phyloP scores from a whole-genome alignment of 495 filamentous ascomycete genomes.

The Rostrohypoxylon terebratum region DNA sequence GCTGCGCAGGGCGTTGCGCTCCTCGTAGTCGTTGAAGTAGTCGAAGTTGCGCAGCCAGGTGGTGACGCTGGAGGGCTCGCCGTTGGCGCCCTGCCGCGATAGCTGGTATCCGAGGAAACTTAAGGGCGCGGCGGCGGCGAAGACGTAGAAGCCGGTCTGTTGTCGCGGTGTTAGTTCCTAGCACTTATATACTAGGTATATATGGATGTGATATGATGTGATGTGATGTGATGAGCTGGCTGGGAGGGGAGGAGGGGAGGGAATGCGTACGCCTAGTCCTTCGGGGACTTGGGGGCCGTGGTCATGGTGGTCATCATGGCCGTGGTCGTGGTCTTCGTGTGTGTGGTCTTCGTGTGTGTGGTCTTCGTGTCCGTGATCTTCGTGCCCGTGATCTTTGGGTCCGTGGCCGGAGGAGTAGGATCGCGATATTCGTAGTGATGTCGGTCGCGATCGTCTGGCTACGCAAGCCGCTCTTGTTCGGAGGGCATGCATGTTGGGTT shows the following conservation, averaged over 20 bases:
- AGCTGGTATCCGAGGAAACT: constrained; percentile 54
- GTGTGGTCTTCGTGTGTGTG: constrained; percentile 30
- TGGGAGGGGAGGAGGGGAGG: neutral
- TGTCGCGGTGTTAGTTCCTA: neutral
- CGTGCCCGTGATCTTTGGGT: neutral
- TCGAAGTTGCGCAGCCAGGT: constrained; percentile 51
- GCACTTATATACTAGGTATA: too few relatives aligned
- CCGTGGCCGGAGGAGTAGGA: constrained; percentile 56
- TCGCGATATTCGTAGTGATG: constrained; percentile 49
- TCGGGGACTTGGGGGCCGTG: constrained; percentile 54
- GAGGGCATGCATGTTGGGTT: constrained; percentile 57
- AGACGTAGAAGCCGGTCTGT: constrained; percentile 57
- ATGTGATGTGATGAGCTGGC: too few relatives aligned
- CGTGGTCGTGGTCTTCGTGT: constrained; percentile 33
- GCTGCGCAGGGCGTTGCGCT: constrained; percentile 56
- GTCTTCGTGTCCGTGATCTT: constrained; percentile 12
- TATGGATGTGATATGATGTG: too few relatives aligned
- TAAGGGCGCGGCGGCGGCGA: constrained; percentile 50
- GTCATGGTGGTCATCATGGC: constrained; percentile 47
- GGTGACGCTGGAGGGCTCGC: constrained; percentile 53
- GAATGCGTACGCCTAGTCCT: constrained; percentile 58
- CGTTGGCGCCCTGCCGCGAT: constrained; percentile 57
- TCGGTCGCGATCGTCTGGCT: constrained; percentile 53
- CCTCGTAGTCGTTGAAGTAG: constrained; percentile 57
- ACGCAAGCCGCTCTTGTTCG: constrained; percentile 56